A percentile compares a stretch with the other conserved stretches of the same genome.
These are phyloP conservation scores for Chlorencoelia australis DNA, from an alignment of 2,329 filamentous ascomycete genomes.

Conservation along the genomic window DNA sequence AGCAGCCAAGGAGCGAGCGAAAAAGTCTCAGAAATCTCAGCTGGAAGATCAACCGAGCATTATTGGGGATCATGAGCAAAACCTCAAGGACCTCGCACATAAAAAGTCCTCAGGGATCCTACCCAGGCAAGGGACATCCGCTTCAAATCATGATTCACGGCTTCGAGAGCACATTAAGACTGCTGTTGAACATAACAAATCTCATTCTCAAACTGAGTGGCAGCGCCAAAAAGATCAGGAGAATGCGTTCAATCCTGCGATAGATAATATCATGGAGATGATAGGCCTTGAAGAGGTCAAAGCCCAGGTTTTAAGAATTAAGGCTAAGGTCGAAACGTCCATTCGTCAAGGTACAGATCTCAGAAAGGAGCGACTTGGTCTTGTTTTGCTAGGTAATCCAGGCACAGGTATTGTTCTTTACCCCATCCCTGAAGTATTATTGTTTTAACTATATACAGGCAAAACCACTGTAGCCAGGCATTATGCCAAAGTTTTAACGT, in stretches of 20 bases:
- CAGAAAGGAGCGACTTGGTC: constrained; percentile 48
- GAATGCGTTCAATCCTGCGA: constrained; percentile 37
- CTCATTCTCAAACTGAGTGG: constrained; percentile 44
- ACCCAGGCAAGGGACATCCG: too few relatives aligned
- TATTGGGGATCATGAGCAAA: background rate
- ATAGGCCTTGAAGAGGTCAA: constrained; percentile 65
- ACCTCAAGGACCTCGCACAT: background rate
- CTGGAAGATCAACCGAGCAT: too few relatives aligned
- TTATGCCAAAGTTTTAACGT: constrained; percentile 55
- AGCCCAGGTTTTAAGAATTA: constrained; percentile 49
- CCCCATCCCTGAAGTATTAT: background rate
- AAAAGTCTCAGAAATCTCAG: constrained; percentile 12
- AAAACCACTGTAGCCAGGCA: constrained; percentile 62
- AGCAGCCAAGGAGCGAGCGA: constrained; percentile 29
- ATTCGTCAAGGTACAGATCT: constrained; percentile 47
- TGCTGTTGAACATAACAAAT: constrained; percentile 16
- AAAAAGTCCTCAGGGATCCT: background rate
- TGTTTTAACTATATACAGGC: constrained; percentile 46
- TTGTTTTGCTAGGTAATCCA: constrained; percentile 59
- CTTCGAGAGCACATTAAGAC: constrained; percentile 11
- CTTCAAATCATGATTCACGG: too few relatives aligned
- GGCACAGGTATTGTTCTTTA: constrained; percentile 49
- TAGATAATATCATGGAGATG: constrained; percentile 60
- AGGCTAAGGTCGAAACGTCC: constrained; percentile 49
- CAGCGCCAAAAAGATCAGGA: constrained; percentile 45